Evolutionary conservation across 1,139 yeast genomes (phyloP).

Genomic region (Pichia sp.): DNA sequence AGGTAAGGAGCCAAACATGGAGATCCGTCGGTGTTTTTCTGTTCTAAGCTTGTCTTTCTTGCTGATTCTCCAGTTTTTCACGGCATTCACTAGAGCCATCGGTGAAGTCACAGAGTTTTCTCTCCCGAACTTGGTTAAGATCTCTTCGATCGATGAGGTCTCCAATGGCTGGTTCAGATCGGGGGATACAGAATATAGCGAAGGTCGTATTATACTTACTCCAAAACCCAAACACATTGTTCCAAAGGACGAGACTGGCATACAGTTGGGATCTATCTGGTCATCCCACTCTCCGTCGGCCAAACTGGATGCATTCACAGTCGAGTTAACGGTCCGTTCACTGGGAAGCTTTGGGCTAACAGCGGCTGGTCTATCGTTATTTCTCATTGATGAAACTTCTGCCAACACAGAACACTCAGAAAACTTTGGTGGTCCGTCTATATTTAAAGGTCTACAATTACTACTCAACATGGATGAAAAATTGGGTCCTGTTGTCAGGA

Average conservation of each 20-base stretch:
- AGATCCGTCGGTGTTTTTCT: not conserved
- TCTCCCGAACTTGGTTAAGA: slow-evolving; percentile 36
- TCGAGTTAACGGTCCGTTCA: slow-evolving; percentile 60
- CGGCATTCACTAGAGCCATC: not conserved
- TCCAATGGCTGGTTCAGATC: slow-evolving; percentile 33
- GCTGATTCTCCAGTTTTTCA: not conserved
- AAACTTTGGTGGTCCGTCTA: slow-evolving; percentile 47
- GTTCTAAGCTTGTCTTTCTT: not conserved
- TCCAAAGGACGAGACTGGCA: slow-evolving; percentile 20
- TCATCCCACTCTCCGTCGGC: slow-evolving; percentile 30
- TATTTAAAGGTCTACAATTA: slow-evolving; percentile 58
- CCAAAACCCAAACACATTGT: slow-evolving; percentile 34
- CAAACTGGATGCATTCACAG: slow-evolving; percentile 48
- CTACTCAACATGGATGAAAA: slow-evolving; percentile 26
- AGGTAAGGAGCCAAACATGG: not conserved
- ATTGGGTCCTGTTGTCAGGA: slow-evolving; percentile 48
- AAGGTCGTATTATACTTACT: slow-evolving; percentile 44
- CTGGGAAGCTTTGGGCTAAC: slow-evolving; percentile 44
- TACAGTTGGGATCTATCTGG: slow-evolving; percentile 50
- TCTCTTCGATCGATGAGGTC: slow-evolving; percentile 25
- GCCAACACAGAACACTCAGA: slow-evolving; percentile 15
- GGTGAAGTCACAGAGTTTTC: slow-evolving; percentile 32
- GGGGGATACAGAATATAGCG: slow-evolving; percentile 35
- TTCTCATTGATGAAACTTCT: slow-evolving; percentile 37
- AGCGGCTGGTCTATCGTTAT: slow-evolving; percentile 50